These are phyloP conservation scores for Daedalea quercina DNA, from an alignment of 768 basidiomycete genomes.

Conservation along the genomic window DNA sequence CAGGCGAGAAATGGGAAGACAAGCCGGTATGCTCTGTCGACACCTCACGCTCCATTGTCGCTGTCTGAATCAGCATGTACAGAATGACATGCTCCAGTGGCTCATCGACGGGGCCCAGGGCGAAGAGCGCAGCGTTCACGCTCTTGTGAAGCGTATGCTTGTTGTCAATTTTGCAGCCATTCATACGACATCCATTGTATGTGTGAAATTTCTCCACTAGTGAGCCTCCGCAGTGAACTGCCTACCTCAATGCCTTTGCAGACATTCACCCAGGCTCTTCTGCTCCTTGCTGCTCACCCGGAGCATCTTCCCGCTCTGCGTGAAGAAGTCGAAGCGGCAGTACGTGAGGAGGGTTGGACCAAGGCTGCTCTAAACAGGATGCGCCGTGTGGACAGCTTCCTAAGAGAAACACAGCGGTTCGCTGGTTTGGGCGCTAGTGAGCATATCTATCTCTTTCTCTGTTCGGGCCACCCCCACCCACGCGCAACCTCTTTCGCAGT, in stretches of 20 bases:
- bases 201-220: too few relatives aligned
- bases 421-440: not conserved
- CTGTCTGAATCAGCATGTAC: not conserved
- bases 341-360: slow-evolving; percentile 29
- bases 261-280: slow-evolving; percentile 24
- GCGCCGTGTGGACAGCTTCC: slow-evolving; percentile 14
- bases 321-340: slow-evolving; percentile 21
- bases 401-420: not conserved
- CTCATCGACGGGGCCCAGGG: slow-evolving; percentile 26
- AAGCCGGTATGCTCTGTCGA: slow-evolving; percentile 6
- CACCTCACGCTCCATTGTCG: not conserved
- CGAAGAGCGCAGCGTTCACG: slow-evolving; percentile 19
- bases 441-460: slow-evolving; percentile 19
- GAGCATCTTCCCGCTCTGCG: slow-evolving; percentile 23
- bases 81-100: slow-evolving; percentile 37
- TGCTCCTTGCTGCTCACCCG: slow-evolving; percentile 22
- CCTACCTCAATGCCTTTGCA: slow-evolving; percentile 3
- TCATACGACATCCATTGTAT: slow-evolving; percentile 35
- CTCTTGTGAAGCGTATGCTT: slow-evolving; percentile 26
- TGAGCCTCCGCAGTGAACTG: too few relatives aligned
- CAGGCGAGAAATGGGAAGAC: slow-evolving; percentile 11
- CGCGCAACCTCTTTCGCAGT: not conserved
- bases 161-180: slow-evolving; percentile 33
- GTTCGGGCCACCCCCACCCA: not conserved
- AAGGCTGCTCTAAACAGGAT: slow-evolving; percentile 35